Base-by-base conservation (phyloP, 2,329 filamentous ascomycete species). In the Zasmidium angulare region DNA sequence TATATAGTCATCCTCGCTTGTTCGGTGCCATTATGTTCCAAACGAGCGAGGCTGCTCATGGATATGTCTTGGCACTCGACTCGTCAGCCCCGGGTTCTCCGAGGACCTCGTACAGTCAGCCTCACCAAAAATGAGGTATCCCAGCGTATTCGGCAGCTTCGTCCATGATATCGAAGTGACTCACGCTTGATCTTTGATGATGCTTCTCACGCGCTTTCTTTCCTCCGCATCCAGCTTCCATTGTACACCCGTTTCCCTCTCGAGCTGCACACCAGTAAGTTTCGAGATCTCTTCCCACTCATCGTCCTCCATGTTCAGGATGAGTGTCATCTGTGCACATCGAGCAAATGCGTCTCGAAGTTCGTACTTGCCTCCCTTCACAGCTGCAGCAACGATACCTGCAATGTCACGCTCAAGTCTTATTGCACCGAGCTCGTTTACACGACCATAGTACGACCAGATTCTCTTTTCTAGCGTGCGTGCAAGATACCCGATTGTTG, bases 301-400 rank as follows among this genome's bases (percentile, higher is more conserved):
- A 59, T 97, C 93, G 31, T 95, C 90, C 72, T 97, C 93, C 91
- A 97, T 96, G 67, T 93, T 93, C 72, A 93, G 87, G 17, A 96
- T 86, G 80, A 96, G 86, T 58, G 89, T 85, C 68, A 96, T 88
- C 80, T 97, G 91, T 60, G 83, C 82, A 59, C 89, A 90, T 69
- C 87, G 85, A 24, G 83, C 81, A 77, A 97, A 96, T 2, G 84
- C 76, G 70, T 96, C 92, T 29, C 91, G 81, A 36, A 95, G 83
- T 1, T 84, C 84, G 72, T 96, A 97, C 69, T 89, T 86, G 2
- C 82, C 83, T 1, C 88, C 90, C 62, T 81, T 82, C 11, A 86
- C 84, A 1, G 91, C 86, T 0, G 83, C 81, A 22, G 83, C 79
- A 3, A 96, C 85, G 50, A 97, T 86, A 1, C 86, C 89, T 0